Evolutionary conservation across 208 protist genomes (phyloP).

Genomic region (Leishmania turanica): DNA sequence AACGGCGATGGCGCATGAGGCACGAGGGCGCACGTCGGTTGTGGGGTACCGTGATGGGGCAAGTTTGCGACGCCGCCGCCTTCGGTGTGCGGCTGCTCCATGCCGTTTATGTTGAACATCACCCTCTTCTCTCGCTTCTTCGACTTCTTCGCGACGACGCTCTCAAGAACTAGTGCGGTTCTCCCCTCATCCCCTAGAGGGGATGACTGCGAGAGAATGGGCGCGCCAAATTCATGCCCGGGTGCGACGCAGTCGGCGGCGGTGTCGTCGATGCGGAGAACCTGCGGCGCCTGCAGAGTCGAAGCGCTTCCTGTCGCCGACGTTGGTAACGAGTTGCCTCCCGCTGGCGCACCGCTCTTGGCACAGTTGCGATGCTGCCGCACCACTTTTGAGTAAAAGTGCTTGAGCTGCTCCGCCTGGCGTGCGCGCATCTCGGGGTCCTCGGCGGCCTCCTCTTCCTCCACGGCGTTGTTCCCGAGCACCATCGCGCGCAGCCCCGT

Average conservation of each 20-base stretch:
- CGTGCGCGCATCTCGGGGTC: conserved; percentile 21
- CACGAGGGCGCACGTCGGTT: not conserved
- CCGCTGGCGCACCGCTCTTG: not conserved
- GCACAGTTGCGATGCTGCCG: conserved; percentile 10
- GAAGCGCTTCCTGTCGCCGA: not conserved
- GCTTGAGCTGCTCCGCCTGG: conserved; percentile 21
- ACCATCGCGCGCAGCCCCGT: conserved; percentile 28
- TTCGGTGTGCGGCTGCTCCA: not conserved
- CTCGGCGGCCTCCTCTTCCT: conserved; percentile 34
- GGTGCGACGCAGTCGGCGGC: not conserved
- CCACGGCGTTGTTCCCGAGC: conserved; percentile 26
- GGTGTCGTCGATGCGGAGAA: not conserved
- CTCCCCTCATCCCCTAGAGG: not conserved
- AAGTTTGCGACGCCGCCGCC: not conserved
- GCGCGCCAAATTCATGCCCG: not conserved
- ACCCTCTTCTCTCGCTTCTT: conserved; percentile 4
- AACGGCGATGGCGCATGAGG: not conserved
- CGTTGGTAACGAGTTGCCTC: not conserved
- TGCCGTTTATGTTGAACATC: conserved; percentile 8
- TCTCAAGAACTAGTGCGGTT: not conserved
- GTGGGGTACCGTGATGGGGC: not conserved
- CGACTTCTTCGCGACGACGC: not conserved
- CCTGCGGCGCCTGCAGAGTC: not conserved
- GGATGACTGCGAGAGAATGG: not conserved
- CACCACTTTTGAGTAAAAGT: conserved; percentile 28